These are phyloP conservation scores for Ceratocystis colombiana DNA, from an alignment of 2,329 filamentous ascomycete species.

Conservation along the genomic window DNA sequence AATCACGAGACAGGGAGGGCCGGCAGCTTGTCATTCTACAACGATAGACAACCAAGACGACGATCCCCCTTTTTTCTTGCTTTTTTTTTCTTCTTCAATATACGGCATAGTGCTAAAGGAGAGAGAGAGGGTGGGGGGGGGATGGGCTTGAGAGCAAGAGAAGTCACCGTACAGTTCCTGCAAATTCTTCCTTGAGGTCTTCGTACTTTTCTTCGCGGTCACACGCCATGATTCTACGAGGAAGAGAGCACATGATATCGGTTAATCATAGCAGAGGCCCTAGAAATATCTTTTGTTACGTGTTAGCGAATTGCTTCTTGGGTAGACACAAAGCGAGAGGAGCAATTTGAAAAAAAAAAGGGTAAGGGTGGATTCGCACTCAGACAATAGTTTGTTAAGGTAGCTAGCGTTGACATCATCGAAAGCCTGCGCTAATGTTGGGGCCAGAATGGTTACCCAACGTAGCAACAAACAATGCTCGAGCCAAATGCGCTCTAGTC, in stretches of 20 bases:
- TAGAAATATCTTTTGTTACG: constrained; percentile 15
- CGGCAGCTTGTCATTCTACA: constrained; percentile 28
- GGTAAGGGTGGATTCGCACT: constrained; percentile 34
- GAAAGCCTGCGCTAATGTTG: constrained; percentile 56
- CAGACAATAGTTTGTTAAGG: constrained; percentile 77
- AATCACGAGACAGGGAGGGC: constrained; percentile 29
- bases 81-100: neutral
- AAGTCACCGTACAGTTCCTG: constrained; percentile 60
- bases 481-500: constrained; percentile 99
- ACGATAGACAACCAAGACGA: constrained; percentile 4
- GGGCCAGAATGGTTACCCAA: constrained; percentile 67
- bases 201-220: constrained; percentile 85
- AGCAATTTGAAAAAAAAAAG: neutral
- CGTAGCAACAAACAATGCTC: constrained; percentile 66
- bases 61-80: too few species aligned
- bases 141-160: constrained; percentile 27
- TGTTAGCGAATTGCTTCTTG: constrained; percentile 20
- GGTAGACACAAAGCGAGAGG: neutral
- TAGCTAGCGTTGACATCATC: constrained; percentile 99
- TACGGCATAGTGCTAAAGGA: neutral
- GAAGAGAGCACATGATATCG: constrained; percentile 2
- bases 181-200: constrained; percentile 68
- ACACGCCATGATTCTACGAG: constrained; percentile 78
- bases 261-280: constrained; percentile 19
- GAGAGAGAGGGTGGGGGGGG: too few species aligned